Evolutionary conservation across 164 flowering plant genomes (phyloP), one percentile per base, ranked within the genome.

Genomic region (Platanus orientalis): DNA sequence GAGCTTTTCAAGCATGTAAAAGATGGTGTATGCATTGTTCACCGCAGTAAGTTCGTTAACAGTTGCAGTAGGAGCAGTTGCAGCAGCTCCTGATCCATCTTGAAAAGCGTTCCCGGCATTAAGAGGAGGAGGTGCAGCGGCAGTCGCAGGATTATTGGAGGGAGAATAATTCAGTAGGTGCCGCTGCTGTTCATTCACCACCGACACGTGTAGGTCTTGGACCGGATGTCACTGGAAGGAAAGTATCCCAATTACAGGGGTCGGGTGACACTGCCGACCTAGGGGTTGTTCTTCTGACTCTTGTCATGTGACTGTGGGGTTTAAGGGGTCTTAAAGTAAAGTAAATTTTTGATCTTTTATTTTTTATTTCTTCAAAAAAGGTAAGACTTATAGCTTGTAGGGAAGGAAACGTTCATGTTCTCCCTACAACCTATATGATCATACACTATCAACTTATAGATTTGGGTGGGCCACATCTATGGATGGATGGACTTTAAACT

Each of bases 41-140:
- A n/a, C n/a, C n/a, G n/a, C 48, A 36, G 60, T 57, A 57, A 57
- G 60, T 39, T 57, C 24, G 60, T 36, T 39, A 57, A 2, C 55
- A 44, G 61, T 42, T 21, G 27, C 20, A 39, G 19, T 21, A 34
- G 20, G 19, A 44, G 47, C 48, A 34, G 58, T 51, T 54, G n/a
- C 60, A 26, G 26, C 53, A 59, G 63, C 48, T 23, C 65, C 63
- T 71, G 69, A 65, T 71, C 69, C 65, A 47, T 45, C 69, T 71
- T 51, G 74, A 56, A 51, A 60, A 48, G 74, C 62, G 74, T 47
- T 63, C 72, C 72, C 24, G 53, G 29, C 54, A 45, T 4, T 12
- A 11, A 58, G 32, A 7, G 11, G n/a, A 25, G 57, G 47, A 7
- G 19, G 24, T 13, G 44, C 20, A 20, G 27, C 10, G 27, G 54